phyloP scores from a whole-genome alignment of 768 basidiomycete species.

The Tricholoma saponaceum region DNA sequence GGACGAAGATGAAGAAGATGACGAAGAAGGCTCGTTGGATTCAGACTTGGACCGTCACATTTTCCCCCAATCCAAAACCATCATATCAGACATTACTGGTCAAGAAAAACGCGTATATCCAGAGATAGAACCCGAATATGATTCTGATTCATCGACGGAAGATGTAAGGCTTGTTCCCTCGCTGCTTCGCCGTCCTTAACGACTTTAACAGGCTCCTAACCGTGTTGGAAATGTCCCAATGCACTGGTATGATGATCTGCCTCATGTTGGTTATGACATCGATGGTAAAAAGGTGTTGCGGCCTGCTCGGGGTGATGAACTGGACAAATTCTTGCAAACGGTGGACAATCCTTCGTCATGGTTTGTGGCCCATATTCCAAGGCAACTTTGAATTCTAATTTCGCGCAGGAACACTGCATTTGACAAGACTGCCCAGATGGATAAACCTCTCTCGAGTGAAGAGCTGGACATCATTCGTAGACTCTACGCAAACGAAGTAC shows the following conservation, averaged over 20 bases:
- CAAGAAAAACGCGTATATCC: slow-evolving; percentile 80
- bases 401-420: slow-evolving; percentile 79
- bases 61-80: slow-evolving; percentile 61
- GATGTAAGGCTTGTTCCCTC: slow-evolving; percentile 51
- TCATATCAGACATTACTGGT: slow-evolving; percentile 81
- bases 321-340: slow-evolving; percentile 93
- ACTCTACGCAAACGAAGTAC: slow-evolving; percentile 87
- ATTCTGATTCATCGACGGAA: slow-evolving; percentile 89
- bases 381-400: neutral
- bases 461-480: slow-evolving; percentile 94
- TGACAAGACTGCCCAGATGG: slow-evolving; percentile 81
- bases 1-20: slow-evolving; percentile 34
- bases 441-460: slow-evolving; percentile 82
- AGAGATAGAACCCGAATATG: slow-evolving; percentile 87
- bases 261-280: slow-evolving; percentile 97
- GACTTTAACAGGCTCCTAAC: slow-evolving; percentile 71
- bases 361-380: slow-evolving; percentile 38
- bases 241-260: slow-evolving; percentile 99
- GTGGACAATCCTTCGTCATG: slow-evolving; percentile 90
- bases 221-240: slow-evolving; percentile 92
- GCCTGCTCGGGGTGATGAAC: slow-evolving; percentile 92
- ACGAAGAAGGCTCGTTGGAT: slow-evolving; percentile 25
- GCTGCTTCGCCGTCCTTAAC: slow-evolving; percentile 9
- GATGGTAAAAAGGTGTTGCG: slow-evolving; percentile 92
- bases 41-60: slow-evolving; percentile 43